A percentile compares a stretch with the other conserved stretches of the same genome.
Evolutionary conservation across 768 basidiomycete genomes (phyloP).

Genomic region (Sporobolomyces roseus): DNA sequence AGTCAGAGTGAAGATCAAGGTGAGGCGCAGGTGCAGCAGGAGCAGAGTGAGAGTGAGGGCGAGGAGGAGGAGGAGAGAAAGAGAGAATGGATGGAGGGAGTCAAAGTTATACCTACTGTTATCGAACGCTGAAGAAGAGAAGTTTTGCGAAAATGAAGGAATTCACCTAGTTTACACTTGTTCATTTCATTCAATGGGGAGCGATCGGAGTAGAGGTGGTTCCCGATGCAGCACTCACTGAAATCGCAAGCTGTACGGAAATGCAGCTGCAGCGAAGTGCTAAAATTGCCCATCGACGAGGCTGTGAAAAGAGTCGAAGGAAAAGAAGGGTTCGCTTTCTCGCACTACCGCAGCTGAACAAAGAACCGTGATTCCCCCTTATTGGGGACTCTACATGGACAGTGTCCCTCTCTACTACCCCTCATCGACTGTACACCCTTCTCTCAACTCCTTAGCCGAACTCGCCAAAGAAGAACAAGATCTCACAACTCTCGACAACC

Average conservation of each 20-base stretch:
- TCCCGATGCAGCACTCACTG: too few relatives aligned
- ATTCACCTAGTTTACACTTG: too few relatives aligned
- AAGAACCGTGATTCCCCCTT: too few relatives aligned
- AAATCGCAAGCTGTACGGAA: too few relatives aligned
- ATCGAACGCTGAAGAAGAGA: background rate
- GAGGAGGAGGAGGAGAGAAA: background rate
- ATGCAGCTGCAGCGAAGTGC: too few relatives aligned
- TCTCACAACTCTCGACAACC: background rate
- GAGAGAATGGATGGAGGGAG: conserved; percentile 10
- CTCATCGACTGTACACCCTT: background rate
- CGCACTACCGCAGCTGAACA: background rate
- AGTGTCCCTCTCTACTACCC: background rate
- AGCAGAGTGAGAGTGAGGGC: background rate
- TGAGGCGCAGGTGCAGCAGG: conserved; percentile 19
- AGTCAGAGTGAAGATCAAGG: background rate
- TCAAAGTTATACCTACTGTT: conserved; percentile 6
- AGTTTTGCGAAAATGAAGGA: too few relatives aligned
- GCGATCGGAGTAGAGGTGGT: too few relatives aligned
- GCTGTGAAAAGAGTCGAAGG: too few relatives aligned
- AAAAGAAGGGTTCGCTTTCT: too few relatives aligned
- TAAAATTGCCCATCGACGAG: too few relatives aligned
- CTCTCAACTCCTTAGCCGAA: background rate
- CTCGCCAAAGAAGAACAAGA: background rate
- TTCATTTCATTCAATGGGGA: too few relatives aligned
- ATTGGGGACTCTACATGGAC: background rate